A percentile compares a stretch with the other conserved stretches of the same genome.
phyloP scores from a whole-genome alignment of 768 basidiomycete genomes.

The Agrocybe chaxingu region DNA sequence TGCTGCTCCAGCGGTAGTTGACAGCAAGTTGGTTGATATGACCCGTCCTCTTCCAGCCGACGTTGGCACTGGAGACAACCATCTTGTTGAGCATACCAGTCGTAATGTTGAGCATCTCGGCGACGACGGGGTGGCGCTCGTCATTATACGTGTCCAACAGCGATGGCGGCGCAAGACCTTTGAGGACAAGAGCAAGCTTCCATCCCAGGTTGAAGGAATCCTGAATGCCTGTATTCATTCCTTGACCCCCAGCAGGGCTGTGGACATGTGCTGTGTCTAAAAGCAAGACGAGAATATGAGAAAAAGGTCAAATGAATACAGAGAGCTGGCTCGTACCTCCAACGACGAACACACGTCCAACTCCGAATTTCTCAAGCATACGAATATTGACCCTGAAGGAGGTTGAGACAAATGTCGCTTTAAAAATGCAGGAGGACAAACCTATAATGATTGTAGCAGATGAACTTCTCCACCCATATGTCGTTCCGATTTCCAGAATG shows the following conservation, averaged over 20 bases:
- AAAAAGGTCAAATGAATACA: background rate
- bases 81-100: conserved; percentile 15
- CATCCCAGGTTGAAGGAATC: conserved; percentile 31
- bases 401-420: background rate
- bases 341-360: conserved; percentile 13
- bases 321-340: conserved; percentile 15
- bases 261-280: conserved; percentile 31
- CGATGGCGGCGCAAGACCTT: conserved; percentile 19
- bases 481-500: conserved; percentile 18
- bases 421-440: conserved; percentile 1
- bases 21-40: conserved; percentile 42
- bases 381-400: conserved; percentile 12
- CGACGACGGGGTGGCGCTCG: conserved; percentile 33
- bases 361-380: conserved; percentile 13
- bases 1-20: conserved; percentile 50
- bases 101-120: conserved; percentile 29
- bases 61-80: too few relatives aligned
- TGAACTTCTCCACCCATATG: conserved; percentile 23
- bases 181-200: conserved; percentile 30
- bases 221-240: conserved; percentile 15
- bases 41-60: conserved; percentile 15
- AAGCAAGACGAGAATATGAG: background rate
- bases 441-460: conserved; percentile 27
- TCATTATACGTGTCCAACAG: conserved; percentile 27
- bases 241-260: conserved; percentile 29